Conservation (phyloP, 495 filamentous ascomycete genomes). For the Cercophora scortea region DNA sequence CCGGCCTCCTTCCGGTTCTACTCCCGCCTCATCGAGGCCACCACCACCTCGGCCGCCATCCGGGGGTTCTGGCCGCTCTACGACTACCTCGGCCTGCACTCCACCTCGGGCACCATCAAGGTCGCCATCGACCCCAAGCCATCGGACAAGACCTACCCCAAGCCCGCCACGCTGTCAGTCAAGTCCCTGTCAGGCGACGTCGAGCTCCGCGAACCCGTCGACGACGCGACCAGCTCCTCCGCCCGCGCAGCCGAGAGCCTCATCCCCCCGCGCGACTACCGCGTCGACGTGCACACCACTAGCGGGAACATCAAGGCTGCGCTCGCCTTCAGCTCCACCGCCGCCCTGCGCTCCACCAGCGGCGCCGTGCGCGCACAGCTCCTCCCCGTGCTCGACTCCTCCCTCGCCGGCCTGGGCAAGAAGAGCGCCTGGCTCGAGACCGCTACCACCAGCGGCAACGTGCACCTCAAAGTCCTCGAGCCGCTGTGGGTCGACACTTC, state of each 20-base stretch:
- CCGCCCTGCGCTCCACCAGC: constrained; percentile 17
- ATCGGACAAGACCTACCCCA: constrained; percentile 12
- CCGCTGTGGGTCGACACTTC: constrained; percentile 22
- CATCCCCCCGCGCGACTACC: constrained; percentile 35
- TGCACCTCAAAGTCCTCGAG: constrained; percentile 20
- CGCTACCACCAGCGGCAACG: constrained; percentile 25
- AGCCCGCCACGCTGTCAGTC: constrained; percentile 26
- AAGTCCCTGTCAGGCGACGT: constrained; percentile 28
- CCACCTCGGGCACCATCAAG: constrained; percentile 28
- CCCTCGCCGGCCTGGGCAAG: background rate
- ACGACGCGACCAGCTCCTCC: constrained; percentile 6
- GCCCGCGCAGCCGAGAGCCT: background rate
- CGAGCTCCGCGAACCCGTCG: constrained; percentile 26
- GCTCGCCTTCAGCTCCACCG: constrained; percentile 20
- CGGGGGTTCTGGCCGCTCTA: constrained; percentile 35
- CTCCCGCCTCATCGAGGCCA: constrained; percentile 25
- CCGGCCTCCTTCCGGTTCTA: constrained; percentile 20
- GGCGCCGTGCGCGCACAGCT: constrained; percentile 22
- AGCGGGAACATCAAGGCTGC: constrained; percentile 24
- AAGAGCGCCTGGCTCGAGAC: constrained; percentile 17
- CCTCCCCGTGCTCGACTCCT: constrained; percentile 26
- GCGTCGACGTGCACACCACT: constrained; percentile 28
- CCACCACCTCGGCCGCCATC: constrained; percentile 29
- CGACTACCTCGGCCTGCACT: constrained; percentile 29
- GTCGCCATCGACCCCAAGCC: constrained; percentile 30